These are phyloP conservation scores for Aphanocladium album DNA, from an alignment of 2,329 filamentous ascomycete species.

Conservation along the genomic window DNA sequence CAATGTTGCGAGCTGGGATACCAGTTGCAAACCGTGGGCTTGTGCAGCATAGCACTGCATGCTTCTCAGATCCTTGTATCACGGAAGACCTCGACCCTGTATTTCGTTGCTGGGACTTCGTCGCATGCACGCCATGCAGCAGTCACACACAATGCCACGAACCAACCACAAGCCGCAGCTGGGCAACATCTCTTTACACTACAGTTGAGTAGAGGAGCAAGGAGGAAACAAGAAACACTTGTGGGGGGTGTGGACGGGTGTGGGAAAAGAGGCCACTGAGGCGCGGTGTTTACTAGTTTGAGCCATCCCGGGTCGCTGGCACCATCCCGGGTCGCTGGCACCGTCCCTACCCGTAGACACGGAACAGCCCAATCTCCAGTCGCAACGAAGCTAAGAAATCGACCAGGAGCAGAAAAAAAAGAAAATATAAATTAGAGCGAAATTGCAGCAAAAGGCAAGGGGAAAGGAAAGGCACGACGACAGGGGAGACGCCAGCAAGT, in stretches of 20 bases:
- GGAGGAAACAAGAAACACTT: not conserved
- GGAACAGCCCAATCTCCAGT: not conserved
- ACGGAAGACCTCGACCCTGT: not conserved
- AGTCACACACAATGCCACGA: not conserved
- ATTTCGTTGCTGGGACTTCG: not conserved
- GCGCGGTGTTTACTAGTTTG: not conserved
- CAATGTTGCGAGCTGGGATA: not conserved
- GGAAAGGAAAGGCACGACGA: not conserved
- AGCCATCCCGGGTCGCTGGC: not conserved
- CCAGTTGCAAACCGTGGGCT: not conserved
- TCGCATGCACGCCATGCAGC: not conserved
- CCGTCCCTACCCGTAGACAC: not conserved
- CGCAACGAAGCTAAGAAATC: not conserved
- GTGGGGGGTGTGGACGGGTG: not conserved
- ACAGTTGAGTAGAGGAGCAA: not conserved
- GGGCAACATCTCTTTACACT: not conserved
- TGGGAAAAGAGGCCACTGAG: not conserved
- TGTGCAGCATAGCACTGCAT: not conserved
- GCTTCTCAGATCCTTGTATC: constrained; percentile 1
- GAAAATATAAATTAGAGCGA: not conserved
- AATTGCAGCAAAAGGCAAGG: not conserved
- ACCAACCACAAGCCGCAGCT: not conserved
- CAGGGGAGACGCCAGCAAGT: not conserved
- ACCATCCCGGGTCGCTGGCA: not conserved
- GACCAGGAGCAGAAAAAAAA: not conserved